phyloP scores from a whole-genome alignment of 129 eudicot species.

The Sambucus nigra region DNA sequence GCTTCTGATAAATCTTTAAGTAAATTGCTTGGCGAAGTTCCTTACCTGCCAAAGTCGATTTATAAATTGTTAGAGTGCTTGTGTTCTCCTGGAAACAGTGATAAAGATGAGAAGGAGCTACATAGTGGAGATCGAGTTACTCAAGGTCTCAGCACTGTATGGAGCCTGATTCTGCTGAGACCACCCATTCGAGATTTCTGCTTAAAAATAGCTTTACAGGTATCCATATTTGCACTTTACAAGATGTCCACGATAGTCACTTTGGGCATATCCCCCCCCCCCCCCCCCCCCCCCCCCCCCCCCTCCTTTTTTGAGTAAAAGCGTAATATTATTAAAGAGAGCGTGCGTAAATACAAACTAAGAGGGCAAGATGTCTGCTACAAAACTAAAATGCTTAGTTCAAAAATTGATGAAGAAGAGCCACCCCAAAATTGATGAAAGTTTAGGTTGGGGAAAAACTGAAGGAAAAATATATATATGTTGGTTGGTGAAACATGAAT shows the following conservation, averaged over 20 bases:
- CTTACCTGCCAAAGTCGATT: slow-evolving; percentile 77
- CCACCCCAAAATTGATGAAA: no score
- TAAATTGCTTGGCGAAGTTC: slow-evolving; percentile 81
- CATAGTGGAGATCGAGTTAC: slow-evolving; percentile 84
- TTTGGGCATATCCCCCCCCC: no score
- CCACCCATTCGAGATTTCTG: slow-evolving; percentile 78
- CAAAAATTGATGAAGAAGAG: background rate
- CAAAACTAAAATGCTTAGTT: no score
- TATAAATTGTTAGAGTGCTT: slow-evolving; percentile 65
- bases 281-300: no score
- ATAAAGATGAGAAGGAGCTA: slow-evolving; percentile 54
- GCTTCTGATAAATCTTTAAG: slow-evolving; percentile 87
- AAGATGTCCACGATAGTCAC: background rate
- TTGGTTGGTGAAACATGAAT: no score
- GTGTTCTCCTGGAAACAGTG: slow-evolving; percentile 72
- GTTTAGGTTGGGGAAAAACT: no score
- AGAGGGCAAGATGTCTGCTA: no score
- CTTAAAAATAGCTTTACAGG: slow-evolving; percentile 81
- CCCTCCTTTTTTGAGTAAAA: no score
- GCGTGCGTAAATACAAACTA: no score
- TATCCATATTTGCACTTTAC: slow-evolving; percentile 16
- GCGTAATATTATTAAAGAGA: no score
- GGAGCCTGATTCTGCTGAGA: slow-evolving; percentile 84
- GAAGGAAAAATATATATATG: no score
- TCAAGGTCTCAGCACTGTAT: slow-evolving; percentile 89